Evolutionary conservation across 192 early-diverging fungal genomes (phyloP), one percentile per base, ranked within the genome.

Genomic region (Spizellomyces punctatus): DNA sequence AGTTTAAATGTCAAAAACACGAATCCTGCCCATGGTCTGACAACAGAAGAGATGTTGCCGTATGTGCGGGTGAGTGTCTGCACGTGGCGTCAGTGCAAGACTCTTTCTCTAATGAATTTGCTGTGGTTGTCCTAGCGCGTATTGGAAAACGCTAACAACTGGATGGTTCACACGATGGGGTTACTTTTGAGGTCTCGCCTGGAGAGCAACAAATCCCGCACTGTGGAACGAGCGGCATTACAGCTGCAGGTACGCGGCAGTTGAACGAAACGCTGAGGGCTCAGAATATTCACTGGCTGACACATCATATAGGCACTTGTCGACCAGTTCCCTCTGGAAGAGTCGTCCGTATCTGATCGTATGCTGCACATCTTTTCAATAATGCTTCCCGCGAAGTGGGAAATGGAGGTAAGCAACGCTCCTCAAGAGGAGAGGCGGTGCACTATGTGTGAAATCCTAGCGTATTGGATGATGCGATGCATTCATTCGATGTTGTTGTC

Each of bases 91-190:
- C 27, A 36, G 27, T 3, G 27, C 27, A 36, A 36, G 3, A 12
- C 6, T 64, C 6, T 48, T 50, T 22, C n/a, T 58, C 16, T 41
- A 6, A 58, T 58, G 9, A 58, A 36, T 76, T 14, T 62, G 21
- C 52, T 6, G 41, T 46, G 8, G 8, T 67, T 47, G 41, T 54
- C 27, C 27, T 36, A 83, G 59, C 90, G 96, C 55, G 94, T 98
- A 8, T 78, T 98, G 52, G 91, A 93, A 69, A 93, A 96, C 67
- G 86, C 94, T 59, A 94, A 94, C 82, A 99, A 99, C 82, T 99
- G 96, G 96, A 94, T 93, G 77, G 93, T 99, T 14, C 90, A 97
- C 82, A 96, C 98, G 36, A 96, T 97, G 94, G 96, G 85, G 8
- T 80, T 99, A 21, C 78, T 99, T 55, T 78, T 96, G 54, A 89